Base-by-base conservation (phyloP, 2,329 filamentous ascomycete species). In the Pyricularia grisea region DNA sequence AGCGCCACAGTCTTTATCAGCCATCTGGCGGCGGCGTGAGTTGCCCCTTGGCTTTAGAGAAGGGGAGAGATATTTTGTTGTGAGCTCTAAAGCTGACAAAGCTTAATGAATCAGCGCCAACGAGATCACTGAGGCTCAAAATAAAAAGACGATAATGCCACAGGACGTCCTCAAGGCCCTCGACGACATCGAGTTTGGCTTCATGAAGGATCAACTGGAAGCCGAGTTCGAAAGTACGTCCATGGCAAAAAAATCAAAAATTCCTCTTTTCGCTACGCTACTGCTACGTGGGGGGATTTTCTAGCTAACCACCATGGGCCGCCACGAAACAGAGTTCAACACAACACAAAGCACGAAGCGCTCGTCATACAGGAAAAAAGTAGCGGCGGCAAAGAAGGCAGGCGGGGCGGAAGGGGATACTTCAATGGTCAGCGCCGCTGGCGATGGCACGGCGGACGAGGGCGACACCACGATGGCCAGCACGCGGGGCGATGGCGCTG, bases 1-100 rank as follows among this genome's bases (percentile, higher is more conserved):
- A 91, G 90, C 78, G 90, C 92, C 9, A 94, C 91, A 1, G 89
- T 95, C 0, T 95, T 95, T 75, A 90, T 95, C 73, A 94, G 88
- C 79, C 92, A 94, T 77, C 82, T 95, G 36, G 89, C 91, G 64
- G 85, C 87, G 71, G 86, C 89, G 92, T 94, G 84, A 68, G 90
- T 83, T 30, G 2, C 31, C 31, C 17, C 3, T 55, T 5, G 17
- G 20, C 55, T 28, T 20, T 5, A 4, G 64, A 6, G 27, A 23
- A 4, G 20, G 30, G n/a, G 27, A 23, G 10, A 12, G 64, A 30
- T 36, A 2, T 30, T 30, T 17, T 31, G 25, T 27, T 27, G 36
- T n/a, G 2, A 3, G 10, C 65, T n/a, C 11, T 20, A 36, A 23
- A 33, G 23, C 58, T 55, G 20, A 55, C 42, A 10, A n/a, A 9